Evolutionary conservation across 2,329 filamentous ascomycete genomes (phyloP).

Genomic region (Paramyrothecium sp.): DNA sequence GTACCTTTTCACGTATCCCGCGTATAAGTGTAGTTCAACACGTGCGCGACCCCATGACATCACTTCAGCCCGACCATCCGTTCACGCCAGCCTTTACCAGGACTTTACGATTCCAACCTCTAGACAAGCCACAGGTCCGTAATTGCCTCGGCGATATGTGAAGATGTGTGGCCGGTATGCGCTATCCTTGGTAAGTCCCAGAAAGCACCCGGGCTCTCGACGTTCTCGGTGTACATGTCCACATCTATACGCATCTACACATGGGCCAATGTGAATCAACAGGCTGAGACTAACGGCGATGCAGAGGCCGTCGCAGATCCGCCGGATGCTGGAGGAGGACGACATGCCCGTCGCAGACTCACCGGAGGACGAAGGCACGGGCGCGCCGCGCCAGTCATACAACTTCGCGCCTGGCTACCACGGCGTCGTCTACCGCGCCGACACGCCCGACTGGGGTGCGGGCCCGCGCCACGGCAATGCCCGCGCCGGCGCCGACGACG

Average conservation of each 20-base stretch:
- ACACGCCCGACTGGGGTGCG: constrained; percentile 61
- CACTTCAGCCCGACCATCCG: not conserved
- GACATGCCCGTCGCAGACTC: constrained; percentile 71
- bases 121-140: not conserved
- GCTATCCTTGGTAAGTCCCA: constrained; percentile 27
- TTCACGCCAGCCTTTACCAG: no score
- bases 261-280: no score
- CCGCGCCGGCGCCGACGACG: not conserved
- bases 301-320: constrained; percentile 75
- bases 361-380: constrained; percentile 66
- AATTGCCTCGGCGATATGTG: no score
- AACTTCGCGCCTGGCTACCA: constrained; percentile 90
- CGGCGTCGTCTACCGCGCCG: constrained; percentile 82
- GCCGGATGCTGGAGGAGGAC: constrained; percentile 69
- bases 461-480: constrained; percentile 30
- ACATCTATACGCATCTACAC: no score
- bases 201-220: no score
- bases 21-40: no score
- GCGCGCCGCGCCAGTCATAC: constrained; percentile 69
- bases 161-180: constrained; percentile 37
- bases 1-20: no score
- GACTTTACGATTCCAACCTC: not conserved
- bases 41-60: no score
- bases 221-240: no score
- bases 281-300: no score